Evolutionary conservation across 352 stramenopile species (phyloP).

Genomic region (Halophytophthora batemanensis): DNA sequence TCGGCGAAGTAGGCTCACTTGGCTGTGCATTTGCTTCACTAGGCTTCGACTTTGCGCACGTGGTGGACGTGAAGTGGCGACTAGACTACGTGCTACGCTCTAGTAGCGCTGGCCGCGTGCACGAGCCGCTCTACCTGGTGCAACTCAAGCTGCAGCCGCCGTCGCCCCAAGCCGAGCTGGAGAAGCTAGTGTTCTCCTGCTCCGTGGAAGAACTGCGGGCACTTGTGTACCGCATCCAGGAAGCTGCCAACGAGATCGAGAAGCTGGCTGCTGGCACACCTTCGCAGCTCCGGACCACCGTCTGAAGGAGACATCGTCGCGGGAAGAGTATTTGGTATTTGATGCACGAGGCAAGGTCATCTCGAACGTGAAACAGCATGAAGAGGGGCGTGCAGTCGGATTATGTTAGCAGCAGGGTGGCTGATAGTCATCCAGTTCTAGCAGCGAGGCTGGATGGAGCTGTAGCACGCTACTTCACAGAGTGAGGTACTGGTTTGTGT

Average conservation of each 20-base stretch:
- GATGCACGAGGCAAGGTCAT: not conserved
- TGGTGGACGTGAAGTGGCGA: constrained; percentile 70
- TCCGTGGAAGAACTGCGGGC: constrained; percentile 65
- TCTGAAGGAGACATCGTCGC: not conserved
- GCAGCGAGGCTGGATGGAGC: no score
- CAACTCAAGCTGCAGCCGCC: constrained; percentile 62
- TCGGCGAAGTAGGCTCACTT: not conserved
- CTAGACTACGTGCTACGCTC: constrained; percentile 70
- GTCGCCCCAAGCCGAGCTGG: constrained; percentile 31
- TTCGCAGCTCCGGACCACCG: constrained; percentile 11
- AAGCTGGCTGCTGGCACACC: constrained; percentile 31
- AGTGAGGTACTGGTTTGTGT: constrained; percentile 2
- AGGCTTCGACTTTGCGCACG: constrained; percentile 74
- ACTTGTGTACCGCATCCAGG: constrained; percentile 70
- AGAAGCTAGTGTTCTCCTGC: constrained; percentile 53
- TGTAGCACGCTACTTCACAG: no score
- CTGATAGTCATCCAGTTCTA: no score
- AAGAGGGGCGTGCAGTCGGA: no score
- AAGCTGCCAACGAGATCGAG: constrained; percentile 58
- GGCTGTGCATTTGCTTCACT: not conserved
- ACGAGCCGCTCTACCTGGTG: constrained; percentile 61
- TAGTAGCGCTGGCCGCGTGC: constrained; percentile 48
- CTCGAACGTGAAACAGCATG: no score
- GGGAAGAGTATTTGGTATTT: no score
- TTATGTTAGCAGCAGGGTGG: no score